Evolutionary conservation across 331 rosid species (phyloP), one percentile per base, ranked within the genome.

Genomic region (Phaseolus coccineus): DNA sequence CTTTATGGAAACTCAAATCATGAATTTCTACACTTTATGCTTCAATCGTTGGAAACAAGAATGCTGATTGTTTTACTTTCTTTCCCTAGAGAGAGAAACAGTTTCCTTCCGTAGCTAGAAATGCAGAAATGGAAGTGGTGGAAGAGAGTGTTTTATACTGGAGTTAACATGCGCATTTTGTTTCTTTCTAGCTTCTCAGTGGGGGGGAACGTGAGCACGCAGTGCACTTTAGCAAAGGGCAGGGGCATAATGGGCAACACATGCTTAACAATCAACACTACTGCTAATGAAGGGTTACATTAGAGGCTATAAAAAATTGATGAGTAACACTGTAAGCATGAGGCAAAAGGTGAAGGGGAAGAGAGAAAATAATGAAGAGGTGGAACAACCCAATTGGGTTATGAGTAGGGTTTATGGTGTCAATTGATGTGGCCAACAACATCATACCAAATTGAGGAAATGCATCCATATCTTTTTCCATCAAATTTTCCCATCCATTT

Each of bases 401-500:
- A 85, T 81, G 85, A 89, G 88, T 84, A 77, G 81, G 81, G 84
- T 87, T 90, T 91, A 84, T 79, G 91, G 88, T 83, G 87, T 85
- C 74, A 84, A 77, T 87, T 73, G 86, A 90, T 96, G 68, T 62
- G 99, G 99, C 97, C 74, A 93, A 93, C 98, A 96, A 48, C 87
- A 96, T 96, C 85, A 93, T 96, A 76, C 70, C 81, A 84, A 84
- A 73, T 88, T 77, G 91, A 85, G 89, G 87, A 89, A 89, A 82
- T 80, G 89, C 92, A 86, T 87, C 88, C 97, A 85, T 80, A 88
- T 86, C 68, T 15, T 88, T 84, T 76, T 58, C 84, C 79, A 78
- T 84, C 84, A 75, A 42, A 51, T 65, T 84, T 87, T 90, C 46
- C 88, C 86, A 75, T 71, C 81, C 65, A 62, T 31, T 80, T 77